A percentile compares a stretch with the other conserved stretches of the same genome.
Evolutionary conservation across 805 yeast species (phyloP).

Genomic region (Metschnikowia amazonensis): DNA sequence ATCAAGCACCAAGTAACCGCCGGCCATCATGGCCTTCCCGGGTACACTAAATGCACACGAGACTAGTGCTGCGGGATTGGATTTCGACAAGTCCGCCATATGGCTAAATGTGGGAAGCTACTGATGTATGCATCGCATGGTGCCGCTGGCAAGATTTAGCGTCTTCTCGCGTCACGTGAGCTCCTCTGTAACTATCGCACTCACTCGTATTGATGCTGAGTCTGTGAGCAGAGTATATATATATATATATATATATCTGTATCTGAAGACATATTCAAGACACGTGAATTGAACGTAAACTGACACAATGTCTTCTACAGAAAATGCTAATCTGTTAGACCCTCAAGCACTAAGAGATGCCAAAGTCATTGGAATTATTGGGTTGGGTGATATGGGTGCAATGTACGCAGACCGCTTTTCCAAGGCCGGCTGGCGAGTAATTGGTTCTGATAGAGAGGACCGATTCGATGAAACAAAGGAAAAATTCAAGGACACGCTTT

Average conservation of each 20-base stretch:
- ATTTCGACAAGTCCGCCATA: not conserved
- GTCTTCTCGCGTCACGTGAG: conserved; percentile 2
- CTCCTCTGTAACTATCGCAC: not conserved
- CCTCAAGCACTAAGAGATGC: conserved; percentile 10
- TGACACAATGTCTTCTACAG: not conserved
- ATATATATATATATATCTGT: no score
- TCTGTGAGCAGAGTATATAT: not conserved
- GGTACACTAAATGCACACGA: conserved; percentile 78
- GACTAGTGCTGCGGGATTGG: not conserved
- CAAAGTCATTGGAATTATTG: conserved; percentile 82
- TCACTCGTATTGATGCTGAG: not conserved
- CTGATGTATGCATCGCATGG: not conserved
- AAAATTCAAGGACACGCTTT: conserved; percentile 39
- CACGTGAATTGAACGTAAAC: not conserved
- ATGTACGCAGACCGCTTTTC: conserved; percentile 77
- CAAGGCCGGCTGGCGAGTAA: conserved; percentile 82
- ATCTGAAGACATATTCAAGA: no score
- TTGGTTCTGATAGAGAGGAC: conserved; percentile 83
- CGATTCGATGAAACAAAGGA: conserved; percentile 43
- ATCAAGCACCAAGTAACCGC: conserved; percentile 89
- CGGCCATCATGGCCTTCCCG: conserved; percentile 90
- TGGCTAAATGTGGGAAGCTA: not conserved
- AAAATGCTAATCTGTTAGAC: not conserved
- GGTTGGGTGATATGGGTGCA: conserved; percentile 95
- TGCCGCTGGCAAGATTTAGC: not conserved